Evolutionary conservation across 1,139 yeast genomes (phyloP).

Genomic region (Candida tetrigidarum): DNA sequence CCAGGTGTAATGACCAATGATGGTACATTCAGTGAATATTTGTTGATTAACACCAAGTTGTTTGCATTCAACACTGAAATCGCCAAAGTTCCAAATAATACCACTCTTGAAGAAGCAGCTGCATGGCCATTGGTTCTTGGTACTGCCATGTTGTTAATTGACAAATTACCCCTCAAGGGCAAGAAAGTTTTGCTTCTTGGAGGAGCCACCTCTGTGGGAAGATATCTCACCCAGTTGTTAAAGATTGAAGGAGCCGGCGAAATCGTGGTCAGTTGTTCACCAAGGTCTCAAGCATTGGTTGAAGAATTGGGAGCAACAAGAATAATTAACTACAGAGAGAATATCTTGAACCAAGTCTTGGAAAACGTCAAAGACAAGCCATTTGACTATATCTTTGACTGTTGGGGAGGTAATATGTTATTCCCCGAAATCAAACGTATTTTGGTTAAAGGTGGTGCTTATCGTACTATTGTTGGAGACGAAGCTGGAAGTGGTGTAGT

Average conservation of each 20-base stretch:
- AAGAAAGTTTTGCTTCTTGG: conserved; percentile 62
- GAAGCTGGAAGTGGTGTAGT: background rate
- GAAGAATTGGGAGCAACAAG: conserved; percentile 54
- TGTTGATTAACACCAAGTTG: conserved; percentile 32
- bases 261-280: conserved; percentile 45
- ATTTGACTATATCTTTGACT: conserved; percentile 35
- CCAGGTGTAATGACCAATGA: conserved; percentile 42
- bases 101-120: conserved; percentile 58
- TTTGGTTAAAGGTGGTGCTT: conserved; percentile 43
- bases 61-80: conserved; percentile 33
- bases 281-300: conserved; percentile 40
- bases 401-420: conserved; percentile 29
- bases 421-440: conserved; percentile 26
- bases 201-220: conserved; percentile 72
- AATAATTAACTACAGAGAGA: conserved; percentile 48
- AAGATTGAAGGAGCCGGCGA: conserved; percentile 48
- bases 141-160: conserved; percentile 53
- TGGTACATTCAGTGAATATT: conserved; percentile 54
- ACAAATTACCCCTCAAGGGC: conserved; percentile 12
- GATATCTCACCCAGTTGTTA: conserved; percentile 59
- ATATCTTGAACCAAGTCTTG: conserved; percentile 24
- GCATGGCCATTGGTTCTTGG: conserved; percentile 60
- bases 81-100: conserved; percentile 47
- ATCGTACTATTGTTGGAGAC: conserved; percentile 52
- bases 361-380: conserved; percentile 22